These are phyloP conservation scores for Mycogone perniciosa DNA, from an alignment of 2,329 filamentous ascomycete species.

Conservation along the genomic window DNA sequence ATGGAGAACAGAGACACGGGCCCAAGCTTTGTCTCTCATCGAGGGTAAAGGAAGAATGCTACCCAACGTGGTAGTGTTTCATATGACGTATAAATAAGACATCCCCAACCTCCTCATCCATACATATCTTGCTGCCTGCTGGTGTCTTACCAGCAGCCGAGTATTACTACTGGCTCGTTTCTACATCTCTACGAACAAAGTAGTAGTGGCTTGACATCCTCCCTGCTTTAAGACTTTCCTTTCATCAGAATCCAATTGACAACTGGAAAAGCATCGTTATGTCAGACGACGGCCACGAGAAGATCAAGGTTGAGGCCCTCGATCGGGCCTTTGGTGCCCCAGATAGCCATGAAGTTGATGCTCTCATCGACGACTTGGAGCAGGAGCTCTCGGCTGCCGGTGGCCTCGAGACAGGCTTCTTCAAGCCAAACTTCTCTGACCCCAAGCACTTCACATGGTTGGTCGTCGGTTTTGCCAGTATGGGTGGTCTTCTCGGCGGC, in stretches of 20 bases:
- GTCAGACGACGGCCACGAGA: constrained; percentile 19
- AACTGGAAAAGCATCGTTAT: background rate
- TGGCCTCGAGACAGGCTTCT: constrained; percentile 34
- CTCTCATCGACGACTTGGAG: constrained; percentile 37
- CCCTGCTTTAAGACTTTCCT: background rate
- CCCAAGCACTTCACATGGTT: constrained; percentile 61
- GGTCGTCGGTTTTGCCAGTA: constrained; percentile 64
- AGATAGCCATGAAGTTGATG: constrained; percentile 30
- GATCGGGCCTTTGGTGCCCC: constrained; percentile 27
- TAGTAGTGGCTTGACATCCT: too few species aligned
- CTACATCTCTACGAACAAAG: too few species aligned
- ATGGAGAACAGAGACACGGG: too few species aligned
- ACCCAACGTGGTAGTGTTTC: too few species aligned
- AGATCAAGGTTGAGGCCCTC: constrained; percentile 28
- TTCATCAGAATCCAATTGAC: background rate
- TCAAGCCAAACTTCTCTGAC: constrained; percentile 54
- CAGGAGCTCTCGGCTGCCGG: constrained; percentile 30
- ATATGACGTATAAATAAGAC: too few species aligned
- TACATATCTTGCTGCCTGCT: too few species aligned
- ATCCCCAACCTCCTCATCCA: too few species aligned
- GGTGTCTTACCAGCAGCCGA: too few species aligned
- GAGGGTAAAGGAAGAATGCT: too few species aligned
- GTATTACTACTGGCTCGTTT: too few species aligned
- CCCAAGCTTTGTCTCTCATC: too few species aligned
- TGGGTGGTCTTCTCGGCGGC: constrained; percentile 67